Conservation (phyloP, 208 protist species). For the Vickermania spadyakhi region DNA sequence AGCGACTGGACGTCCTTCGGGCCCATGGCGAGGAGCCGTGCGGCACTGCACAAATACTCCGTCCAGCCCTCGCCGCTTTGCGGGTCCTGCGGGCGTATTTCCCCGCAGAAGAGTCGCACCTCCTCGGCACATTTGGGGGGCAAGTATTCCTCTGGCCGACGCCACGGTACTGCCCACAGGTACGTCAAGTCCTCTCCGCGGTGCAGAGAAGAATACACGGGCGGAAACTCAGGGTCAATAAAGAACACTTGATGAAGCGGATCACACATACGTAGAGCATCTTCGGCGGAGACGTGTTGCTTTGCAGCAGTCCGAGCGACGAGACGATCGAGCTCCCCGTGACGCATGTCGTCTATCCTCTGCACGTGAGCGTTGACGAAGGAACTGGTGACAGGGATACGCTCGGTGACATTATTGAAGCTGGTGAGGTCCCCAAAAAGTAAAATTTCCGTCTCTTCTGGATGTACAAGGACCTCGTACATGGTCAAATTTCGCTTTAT, state of each 20-base stretch:
- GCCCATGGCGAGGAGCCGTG: conserved; percentile 46
- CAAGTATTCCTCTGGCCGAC: conserved; percentile 37
- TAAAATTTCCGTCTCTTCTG: conserved; percentile 41
- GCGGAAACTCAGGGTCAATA: conserved; percentile 42
- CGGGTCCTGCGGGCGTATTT: conserved; percentile 34
- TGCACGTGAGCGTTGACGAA: conserved; percentile 15
- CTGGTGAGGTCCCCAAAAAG: conserved; percentile 27
- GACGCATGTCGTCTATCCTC: not conserved
- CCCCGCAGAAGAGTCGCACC: conserved; percentile 34
- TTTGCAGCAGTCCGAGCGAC: conserved; percentile 9
- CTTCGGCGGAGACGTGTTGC: not conserved
- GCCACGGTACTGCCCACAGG: conserved; percentile 26
- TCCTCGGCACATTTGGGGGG: conserved; percentile 18
- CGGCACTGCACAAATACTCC: conserved; percentile 57
- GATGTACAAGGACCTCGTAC: conserved; percentile 23
- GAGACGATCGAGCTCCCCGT: conserved; percentile 11
- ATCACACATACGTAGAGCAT: not conserved
- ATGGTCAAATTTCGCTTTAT: conserved; percentile 10
- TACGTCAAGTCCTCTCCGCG: conserved; percentile 17
- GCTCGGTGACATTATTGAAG: conserved; percentile 17
- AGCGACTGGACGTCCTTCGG: conserved; percentile 29
- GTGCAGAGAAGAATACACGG: conserved; percentile 18
- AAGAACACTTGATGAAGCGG: conserved; percentile 11
- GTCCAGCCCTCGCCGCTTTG: conserved; percentile 46
- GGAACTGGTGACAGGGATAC: conserved; percentile 10